These are phyloP conservation scores for Cladophialophora bantiana DNA, from an alignment of 2,329 filamentous ascomycete species.

Conservation along the genomic window DNA sequence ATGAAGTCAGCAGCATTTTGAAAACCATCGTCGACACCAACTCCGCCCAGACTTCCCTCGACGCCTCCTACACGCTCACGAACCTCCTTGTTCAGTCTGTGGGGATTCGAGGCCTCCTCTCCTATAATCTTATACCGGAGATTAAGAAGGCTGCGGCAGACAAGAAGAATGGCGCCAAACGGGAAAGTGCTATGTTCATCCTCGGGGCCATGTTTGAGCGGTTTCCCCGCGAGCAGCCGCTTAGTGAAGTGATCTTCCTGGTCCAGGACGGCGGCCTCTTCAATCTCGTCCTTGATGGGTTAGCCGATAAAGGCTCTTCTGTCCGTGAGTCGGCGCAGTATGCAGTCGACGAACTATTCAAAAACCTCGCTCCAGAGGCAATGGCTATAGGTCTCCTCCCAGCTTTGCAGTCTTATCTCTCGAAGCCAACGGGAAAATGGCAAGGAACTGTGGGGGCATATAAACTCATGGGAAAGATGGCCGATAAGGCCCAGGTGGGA, in stretches of 20 bases:
- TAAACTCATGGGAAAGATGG: constrained; percentile 87
- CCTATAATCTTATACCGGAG: constrained; percentile 68
- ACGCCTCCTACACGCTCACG: constrained; percentile 70
- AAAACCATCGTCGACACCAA: constrained; percentile 72
- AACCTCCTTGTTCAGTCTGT: constrained; percentile 70
- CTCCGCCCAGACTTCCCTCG: constrained; percentile 72
- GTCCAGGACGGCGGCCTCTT: constrained; percentile 80
- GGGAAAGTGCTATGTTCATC: constrained; percentile 94
- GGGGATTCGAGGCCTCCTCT: constrained; percentile 67
- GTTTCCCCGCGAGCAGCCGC: constrained; percentile 76
- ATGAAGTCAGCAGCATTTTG: constrained; percentile 71
- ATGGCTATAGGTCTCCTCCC: constrained; percentile 84
- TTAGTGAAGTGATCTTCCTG: constrained; percentile 82
- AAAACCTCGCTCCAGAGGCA: constrained; percentile 78
- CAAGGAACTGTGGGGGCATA: constrained; percentile 90
- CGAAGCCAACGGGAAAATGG: constrained; percentile 91
- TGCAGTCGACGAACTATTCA: constrained; percentile 87
- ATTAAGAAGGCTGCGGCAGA: constrained; percentile 81
- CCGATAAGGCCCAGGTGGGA: constrained; percentile 88
- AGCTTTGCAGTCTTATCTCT: constrained; percentile 74
- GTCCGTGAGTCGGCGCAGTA: constrained; percentile 94
- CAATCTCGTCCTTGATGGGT: constrained; percentile 76
- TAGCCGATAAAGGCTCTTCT: constrained; percentile 87
- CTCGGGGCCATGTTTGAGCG: constrained; percentile 92
- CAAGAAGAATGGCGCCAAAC: constrained; percentile 86